A percentile compares a stretch with the other conserved stretches of the same genome.
These are phyloP conservation scores for Simmondsia chinensis DNA, from an alignment of 148 eudicot species.

Conservation along the genomic window DNA sequence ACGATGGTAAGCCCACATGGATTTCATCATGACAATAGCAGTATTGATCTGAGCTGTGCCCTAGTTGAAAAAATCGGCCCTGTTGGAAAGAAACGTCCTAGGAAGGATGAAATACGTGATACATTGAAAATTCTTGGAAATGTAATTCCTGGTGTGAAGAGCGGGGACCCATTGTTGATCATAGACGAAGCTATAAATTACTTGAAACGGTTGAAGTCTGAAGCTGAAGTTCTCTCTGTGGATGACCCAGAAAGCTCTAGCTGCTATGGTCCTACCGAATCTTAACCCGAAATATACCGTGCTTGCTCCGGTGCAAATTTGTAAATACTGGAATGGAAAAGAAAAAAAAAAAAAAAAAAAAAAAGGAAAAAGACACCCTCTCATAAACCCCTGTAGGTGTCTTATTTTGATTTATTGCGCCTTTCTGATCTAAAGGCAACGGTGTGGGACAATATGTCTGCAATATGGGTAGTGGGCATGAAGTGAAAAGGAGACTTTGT, in stretches of 20 bases:
- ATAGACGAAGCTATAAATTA: conserved; percentile 59
- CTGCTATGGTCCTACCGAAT: conserved; percentile 14
- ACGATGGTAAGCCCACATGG: not conserved
- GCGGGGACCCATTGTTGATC: conserved; percentile 46
- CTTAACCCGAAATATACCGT: too few species aligned
- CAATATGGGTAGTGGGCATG: too few species aligned
- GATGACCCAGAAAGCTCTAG: conserved; percentile 18
- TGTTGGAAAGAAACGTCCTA: conserved; percentile 21
- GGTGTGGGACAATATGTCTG: too few species aligned
- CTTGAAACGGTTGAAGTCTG: conserved; percentile 44
- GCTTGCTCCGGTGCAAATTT: too few species aligned
- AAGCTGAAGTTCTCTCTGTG: conserved; percentile 31
- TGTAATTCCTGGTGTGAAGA: conserved; percentile 40
- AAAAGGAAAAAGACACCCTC: too few species aligned
- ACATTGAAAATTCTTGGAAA: conserved; percentile 37
- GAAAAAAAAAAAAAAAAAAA: too few species aligned
- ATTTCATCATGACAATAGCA: conserved; percentile 10
- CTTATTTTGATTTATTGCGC: too few species aligned
- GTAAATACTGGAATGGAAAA: too few species aligned
- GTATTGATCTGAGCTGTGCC: conserved; percentile 26
- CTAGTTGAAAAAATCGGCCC: conserved; percentile 13
- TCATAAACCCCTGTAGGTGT: too few species aligned
- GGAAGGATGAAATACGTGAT: conserved; percentile 40
- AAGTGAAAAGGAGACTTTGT: too few species aligned
- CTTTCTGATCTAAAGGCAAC: too few species aligned